phyloP scores from a whole-genome alignment of 2,329 filamentous ascomycete species.

The Pseudogymnoascus destructans region DNA sequence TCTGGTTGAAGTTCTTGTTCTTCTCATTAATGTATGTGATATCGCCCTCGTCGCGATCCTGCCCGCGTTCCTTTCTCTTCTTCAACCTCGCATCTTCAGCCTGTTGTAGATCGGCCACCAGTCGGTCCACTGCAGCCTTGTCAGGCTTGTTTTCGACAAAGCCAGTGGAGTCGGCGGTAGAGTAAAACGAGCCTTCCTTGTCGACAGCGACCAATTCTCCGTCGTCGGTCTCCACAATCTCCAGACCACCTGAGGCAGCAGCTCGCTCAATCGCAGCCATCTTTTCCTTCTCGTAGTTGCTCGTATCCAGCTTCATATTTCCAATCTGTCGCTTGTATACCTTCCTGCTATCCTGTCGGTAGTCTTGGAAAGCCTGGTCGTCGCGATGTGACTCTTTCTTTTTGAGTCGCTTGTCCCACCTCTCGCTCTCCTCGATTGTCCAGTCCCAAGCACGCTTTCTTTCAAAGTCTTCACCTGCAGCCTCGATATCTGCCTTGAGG shows the following conservation, averaged over 20 bases:
- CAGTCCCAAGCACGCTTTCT: slow-evolving; percentile 98
- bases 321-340: slow-evolving; percentile 85
- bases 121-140: slow-evolving; percentile 72
- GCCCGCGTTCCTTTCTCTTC: slow-evolving; percentile 67
- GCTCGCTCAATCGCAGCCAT: slow-evolving; percentile 73
- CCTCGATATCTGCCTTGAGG: slow-evolving; percentile 80
- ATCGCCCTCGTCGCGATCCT: slow-evolving; percentile 74
- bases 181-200: slow-evolving; percentile 80
- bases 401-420: slow-evolving; percentile 80
- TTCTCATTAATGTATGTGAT: slow-evolving; percentile 99
- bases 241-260: slow-evolving; percentile 69
- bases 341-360: slow-evolving; percentile 75
- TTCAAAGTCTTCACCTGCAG: slow-evolving; percentile 82
- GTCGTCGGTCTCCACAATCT: slow-evolving; percentile 90
- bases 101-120: slow-evolving; percentile 76
- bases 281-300: slow-evolving; percentile 79
- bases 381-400: slow-evolving; percentile 74
- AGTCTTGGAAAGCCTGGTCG: slow-evolving; percentile 82
- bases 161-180: slow-evolving; percentile 67
- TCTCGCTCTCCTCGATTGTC: slow-evolving; percentile 87
- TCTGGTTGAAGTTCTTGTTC: slow-evolving; percentile 99
- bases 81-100: slow-evolving; percentile 78
- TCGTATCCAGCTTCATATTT: slow-evolving; percentile 62
- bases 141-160: slow-evolving; percentile 79
- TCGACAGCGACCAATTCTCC: slow-evolving; percentile 92